These are phyloP conservation scores for Copromyces sp. DNA, from an alignment of 495 filamentous ascomycete species.

Conservation along the genomic window DNA sequence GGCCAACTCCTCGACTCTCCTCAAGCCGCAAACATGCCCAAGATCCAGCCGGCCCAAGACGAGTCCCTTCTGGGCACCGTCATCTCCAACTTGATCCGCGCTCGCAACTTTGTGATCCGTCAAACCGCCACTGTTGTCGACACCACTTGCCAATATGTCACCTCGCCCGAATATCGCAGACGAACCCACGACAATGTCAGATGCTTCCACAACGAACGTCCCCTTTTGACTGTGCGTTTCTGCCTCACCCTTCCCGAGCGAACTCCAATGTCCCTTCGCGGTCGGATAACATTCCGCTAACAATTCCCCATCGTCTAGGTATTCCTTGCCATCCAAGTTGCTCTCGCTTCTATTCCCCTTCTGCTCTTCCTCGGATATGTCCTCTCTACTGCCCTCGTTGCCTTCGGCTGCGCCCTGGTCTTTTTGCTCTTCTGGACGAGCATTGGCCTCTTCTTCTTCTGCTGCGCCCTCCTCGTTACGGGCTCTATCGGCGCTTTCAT, in stretches of 20 bases:
- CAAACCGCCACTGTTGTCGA: background rate
- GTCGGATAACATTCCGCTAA: background rate
- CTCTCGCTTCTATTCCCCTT: conserved; percentile 35
- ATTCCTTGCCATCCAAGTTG: background rate
- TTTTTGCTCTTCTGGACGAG: conserved; percentile 54
- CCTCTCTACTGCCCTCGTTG: conserved; percentile 43
- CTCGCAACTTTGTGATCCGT: background rate
- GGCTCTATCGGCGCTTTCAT: conserved; percentile 42
- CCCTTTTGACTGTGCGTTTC: background rate
- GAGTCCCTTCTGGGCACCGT: background rate
- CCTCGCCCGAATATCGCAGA: background rate
- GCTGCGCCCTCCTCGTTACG: conserved; percentile 53
- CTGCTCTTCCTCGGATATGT: conserved; percentile 51
- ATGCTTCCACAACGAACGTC: background rate
- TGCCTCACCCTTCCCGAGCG: background rate
- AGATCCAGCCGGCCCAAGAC: background rate
- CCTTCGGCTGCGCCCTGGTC: conserved; percentile 42
- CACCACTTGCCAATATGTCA: background rate
- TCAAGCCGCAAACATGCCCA: background rate
- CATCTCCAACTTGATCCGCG: background rate
- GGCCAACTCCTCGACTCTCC: background rate
- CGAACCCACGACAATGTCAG: background rate
- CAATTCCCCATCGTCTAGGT: background rate
- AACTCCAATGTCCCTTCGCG: background rate
- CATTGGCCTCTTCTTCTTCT: conserved; percentile 50